A percentile compares a stretch with the other conserved stretches of the same genome.
These are phyloP conservation scores for Xylaria sp. DNA, from an alignment of 2,329 filamentous ascomycete genomes.

Conservation along the genomic window DNA sequence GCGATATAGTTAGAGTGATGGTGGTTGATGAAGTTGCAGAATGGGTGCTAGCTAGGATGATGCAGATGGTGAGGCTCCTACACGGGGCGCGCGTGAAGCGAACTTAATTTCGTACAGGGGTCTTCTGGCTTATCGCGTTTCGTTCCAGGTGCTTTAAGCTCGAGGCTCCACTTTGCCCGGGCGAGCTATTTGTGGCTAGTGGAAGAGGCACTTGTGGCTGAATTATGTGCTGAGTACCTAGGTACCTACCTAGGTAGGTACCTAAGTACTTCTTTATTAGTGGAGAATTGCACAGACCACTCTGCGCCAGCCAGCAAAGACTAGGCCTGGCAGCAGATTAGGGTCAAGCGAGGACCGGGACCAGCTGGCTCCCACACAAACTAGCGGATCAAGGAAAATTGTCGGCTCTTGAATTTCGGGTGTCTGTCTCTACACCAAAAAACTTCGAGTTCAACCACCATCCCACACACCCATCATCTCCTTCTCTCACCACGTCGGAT, in stretches of 20 bases:
- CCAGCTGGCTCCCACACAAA: slow-evolving; percentile 50
- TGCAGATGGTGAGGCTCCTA: slow-evolving; percentile 5
- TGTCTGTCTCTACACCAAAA: slow-evolving; percentile 40
- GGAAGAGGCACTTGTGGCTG: neutral
- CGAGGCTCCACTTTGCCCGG: neutral
- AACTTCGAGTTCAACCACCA: slow-evolving; percentile 43
- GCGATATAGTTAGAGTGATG: neutral
- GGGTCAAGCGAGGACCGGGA: slow-evolving; percentile 46
- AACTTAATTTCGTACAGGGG: slow-evolving; percentile 27
- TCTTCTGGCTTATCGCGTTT: slow-evolving; percentile 24
- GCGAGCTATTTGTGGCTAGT: slow-evolving; percentile 10
- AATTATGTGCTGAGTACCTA: neutral
- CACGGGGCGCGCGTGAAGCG: slow-evolving; percentile 17
- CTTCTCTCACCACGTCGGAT: slow-evolving; percentile 49
- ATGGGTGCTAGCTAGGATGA: neutral
- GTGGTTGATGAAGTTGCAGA: slow-evolving; percentile 2
- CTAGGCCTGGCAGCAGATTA: slow-evolving; percentile 41
- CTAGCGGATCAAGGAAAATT: slow-evolving; percentile 49
- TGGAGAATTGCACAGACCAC: slow-evolving; percentile 28
- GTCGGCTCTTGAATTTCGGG: slow-evolving; percentile 47
- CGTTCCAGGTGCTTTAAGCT: neutral
- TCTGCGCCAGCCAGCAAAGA: neutral
- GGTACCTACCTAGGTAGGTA: neutral
- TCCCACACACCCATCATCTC: slow-evolving; percentile 38
- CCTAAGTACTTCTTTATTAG: neutral